phyloP scores from a whole-genome alignment of 2,329 filamentous ascomycete genomes.

The Cadophora luteo-olivacea region DNA sequence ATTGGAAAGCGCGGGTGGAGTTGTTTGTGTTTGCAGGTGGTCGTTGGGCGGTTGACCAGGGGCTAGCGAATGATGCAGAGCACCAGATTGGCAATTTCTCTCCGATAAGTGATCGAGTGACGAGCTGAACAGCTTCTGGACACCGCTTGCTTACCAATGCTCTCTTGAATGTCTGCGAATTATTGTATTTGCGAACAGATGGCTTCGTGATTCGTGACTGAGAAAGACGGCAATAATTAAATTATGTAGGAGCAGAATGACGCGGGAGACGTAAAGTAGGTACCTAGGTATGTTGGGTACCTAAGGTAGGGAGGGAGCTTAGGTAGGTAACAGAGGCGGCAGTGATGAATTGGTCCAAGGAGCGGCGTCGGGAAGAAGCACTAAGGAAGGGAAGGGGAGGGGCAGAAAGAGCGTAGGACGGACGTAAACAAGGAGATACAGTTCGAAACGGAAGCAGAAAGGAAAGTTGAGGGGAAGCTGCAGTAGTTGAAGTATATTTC shows the following conservation, averaged over 20 bases:
- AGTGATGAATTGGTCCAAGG: neutral
- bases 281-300: neutral
- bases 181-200: neutral
- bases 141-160: neutral
- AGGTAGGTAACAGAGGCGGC: neutral
- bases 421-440: neutral
- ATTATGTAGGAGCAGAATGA: neutral
- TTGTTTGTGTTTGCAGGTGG: conserved; percentile 12
- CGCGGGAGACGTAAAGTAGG: neutral
- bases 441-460: conserved; percentile 9
- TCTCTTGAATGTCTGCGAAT: neutral
- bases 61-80: conserved; percentile 16
- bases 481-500: conserved; percentile 18
- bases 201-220: neutral
- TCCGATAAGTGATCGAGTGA: neutral
- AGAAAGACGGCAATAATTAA: neutral
- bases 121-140: too few species aligned
- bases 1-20: conserved; percentile 24
- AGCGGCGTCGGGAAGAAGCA: neutral
- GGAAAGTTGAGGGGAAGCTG: neutral
- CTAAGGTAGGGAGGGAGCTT: neutral
- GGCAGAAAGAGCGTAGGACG: neutral
- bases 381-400: neutral
- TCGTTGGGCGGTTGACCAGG: conserved; percentile 16
- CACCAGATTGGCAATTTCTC: conserved; percentile 17